These are phyloP conservation scores for Citrus reticulata DNA, from an alignment of 345 rosid species.

Conservation along the genomic window DNA sequence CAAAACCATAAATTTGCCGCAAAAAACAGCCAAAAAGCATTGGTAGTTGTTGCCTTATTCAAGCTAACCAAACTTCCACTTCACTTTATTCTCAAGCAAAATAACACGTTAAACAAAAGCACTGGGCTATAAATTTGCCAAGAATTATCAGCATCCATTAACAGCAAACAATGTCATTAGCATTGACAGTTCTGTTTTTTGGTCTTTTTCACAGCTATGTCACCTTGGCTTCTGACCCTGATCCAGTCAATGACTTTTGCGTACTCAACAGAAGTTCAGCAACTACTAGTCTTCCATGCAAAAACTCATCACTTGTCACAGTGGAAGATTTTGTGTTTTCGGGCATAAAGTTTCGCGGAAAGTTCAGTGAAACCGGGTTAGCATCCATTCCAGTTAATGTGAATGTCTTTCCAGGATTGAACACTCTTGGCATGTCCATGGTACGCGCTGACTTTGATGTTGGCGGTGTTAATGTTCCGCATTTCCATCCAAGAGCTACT, in stretches of 20 bases:
- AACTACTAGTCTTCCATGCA: constrained; percentile 36
- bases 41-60: not conserved
- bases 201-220: constrained; percentile 22
- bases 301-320: constrained; percentile 55
- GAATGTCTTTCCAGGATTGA: constrained; percentile 64
- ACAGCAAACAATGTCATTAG: constrained; percentile 19
- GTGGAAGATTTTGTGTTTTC: constrained; percentile 66
- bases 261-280: constrained; percentile 29
- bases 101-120: not conserved
- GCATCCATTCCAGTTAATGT: constrained; percentile 57
- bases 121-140: constrained; percentile 6
- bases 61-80: constrained; percentile 24
- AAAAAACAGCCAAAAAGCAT: not conserved
- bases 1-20: constrained; percentile 10
- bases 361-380: constrained; percentile 49
- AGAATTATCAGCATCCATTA: not conserved
- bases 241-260: constrained; percentile 77
- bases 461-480: constrained; percentile 71
- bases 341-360: constrained; percentile 50
- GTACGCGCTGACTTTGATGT: constrained; percentile 69
- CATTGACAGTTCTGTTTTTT: constrained; percentile 9
- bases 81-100: constrained; percentile 29
- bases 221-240: constrained; percentile 66
- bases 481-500: constrained; percentile 76
- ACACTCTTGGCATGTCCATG: constrained; percentile 65